These are phyloP conservation scores for Phylloporus scabripes DNA, from an alignment of 768 basidiomycete species.

Conservation along the genomic window DNA sequence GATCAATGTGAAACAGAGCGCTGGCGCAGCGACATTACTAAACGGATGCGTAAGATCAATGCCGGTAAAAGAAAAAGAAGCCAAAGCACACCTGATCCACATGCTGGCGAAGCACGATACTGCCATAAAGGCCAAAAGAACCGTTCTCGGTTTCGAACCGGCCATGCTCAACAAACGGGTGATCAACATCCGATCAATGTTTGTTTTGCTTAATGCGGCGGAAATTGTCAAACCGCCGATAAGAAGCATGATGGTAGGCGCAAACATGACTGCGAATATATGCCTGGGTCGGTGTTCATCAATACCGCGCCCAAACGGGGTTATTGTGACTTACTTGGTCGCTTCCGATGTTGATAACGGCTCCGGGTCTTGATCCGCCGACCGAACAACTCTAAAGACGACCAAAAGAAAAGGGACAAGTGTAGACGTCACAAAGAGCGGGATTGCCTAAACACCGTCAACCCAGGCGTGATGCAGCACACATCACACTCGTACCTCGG, in stretches of 20 bases:
- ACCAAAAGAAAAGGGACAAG: constrained; percentile 85
- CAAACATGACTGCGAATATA: constrained; percentile 94
- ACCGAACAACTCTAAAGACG: constrained; percentile 71
- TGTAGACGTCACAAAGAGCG: constrained; percentile 94
- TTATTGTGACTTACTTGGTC: constrained; percentile 59
- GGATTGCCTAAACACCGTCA: constrained; percentile 67
- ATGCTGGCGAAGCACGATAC: constrained; percentile 98
- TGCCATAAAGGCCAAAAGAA: constrained; percentile 90
- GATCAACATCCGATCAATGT: constrained; percentile 88
- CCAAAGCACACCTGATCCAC: constrained; percentile 83
- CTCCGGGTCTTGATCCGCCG: constrained; percentile 39
- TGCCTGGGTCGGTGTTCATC: constrained; percentile 43
- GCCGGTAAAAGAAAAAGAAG: background rate
- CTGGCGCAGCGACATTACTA: constrained; percentile 96
- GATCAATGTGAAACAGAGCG: constrained; percentile 93
- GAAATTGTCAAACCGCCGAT: constrained; percentile 98
- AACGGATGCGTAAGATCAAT: constrained; percentile 4
- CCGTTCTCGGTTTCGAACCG: constrained; percentile 78
- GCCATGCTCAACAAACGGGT: constrained; percentile 88
- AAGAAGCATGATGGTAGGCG: constrained; percentile 96
- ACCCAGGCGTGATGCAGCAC: background rate
- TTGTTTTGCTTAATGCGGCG: constrained; percentile 91
- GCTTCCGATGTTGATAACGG: constrained; percentile 61
- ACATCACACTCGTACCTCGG: constrained; percentile 57
- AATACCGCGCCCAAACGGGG: background rate